phyloP scores from a whole-genome alignment of 129 eudicot genomes.

The Saposhnikovia divaricata region DNA sequence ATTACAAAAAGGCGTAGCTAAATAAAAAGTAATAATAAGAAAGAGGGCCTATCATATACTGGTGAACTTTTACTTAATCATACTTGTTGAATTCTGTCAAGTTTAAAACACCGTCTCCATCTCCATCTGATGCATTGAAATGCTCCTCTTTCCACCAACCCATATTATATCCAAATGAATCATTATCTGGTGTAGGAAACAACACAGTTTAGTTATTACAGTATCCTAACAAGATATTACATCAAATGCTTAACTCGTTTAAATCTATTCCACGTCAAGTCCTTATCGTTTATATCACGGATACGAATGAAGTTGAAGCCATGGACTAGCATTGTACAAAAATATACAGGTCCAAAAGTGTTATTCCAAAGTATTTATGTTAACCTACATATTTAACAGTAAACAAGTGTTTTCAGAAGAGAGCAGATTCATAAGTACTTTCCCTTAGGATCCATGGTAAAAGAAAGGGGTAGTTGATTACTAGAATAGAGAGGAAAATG shows the following conservation, averaged over 20 bases:
- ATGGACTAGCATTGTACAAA: background rate
- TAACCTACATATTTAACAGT: background rate
- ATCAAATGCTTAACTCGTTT: background rate
- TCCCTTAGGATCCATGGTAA: background rate
- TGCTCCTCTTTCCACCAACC: constrained; percentile 99
- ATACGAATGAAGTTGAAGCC: background rate
- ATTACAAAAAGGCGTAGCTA: background rate
- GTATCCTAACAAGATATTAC: background rate
- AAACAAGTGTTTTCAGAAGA: background rate
- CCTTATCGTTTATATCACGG: background rate
- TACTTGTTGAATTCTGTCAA: constrained; percentile 86
- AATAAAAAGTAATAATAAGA: background rate
- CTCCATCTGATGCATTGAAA: constrained; percentile 89
- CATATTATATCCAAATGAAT: constrained; percentile 74
- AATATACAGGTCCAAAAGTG: background rate
- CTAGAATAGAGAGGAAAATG: too few relatives aligned
- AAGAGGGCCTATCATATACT: background rate
- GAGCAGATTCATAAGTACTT: background rate
- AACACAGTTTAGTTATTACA: background rate
- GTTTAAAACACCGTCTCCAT: constrained; percentile 80
- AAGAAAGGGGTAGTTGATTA: background rate
- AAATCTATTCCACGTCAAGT: background rate
- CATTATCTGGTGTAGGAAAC: constrained; percentile 45
- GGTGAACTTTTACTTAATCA: background rate
- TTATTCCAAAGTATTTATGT: background rate